A percentile compares a stretch with the other conserved stretches of the same genome.
Evolutionary conservation across 441 rosid genomes (phyloP).

Genomic region (Pelargonium myrrhifolium): DNA sequence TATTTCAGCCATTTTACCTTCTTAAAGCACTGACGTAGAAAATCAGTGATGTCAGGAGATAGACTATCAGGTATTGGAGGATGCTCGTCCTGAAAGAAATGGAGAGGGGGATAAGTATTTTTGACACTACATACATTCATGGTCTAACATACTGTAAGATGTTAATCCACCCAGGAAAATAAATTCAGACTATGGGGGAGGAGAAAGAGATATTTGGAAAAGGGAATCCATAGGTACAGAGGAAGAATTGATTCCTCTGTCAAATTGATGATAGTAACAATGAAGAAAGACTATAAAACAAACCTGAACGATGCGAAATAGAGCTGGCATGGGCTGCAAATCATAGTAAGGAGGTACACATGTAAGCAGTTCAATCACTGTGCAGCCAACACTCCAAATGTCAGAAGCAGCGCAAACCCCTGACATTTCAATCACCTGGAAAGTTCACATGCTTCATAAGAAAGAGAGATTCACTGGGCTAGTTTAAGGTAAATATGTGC

Average conservation of each 20-base stretch:
- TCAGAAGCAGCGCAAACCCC: constrained; percentile 99
- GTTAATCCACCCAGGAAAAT: constrained; percentile 9
- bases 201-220: neutral
- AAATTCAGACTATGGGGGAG: neutral
- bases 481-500: neutral
- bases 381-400: constrained; percentile 99
- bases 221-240: constrained; percentile 5
- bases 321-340: constrained; percentile 99
- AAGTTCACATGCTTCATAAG: constrained; percentile 20
- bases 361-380: constrained; percentile 92
- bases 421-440: constrained; percentile 97
- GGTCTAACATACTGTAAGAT: constrained; percentile 1
- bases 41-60: constrained; percentile 91
- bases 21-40: constrained; percentile 87
- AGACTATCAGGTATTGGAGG: constrained; percentile 98
- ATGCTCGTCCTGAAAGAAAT: constrained; percentile 59
- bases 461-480: constrained; percentile 15
- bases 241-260: constrained; percentile 13
- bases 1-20: constrained; percentile 46
- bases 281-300: constrained; percentile 14
- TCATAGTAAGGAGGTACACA: constrained; percentile 98
- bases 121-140: neutral
- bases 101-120: neutral
- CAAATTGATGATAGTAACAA: constrained; percentile 8
- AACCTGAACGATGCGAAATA: constrained; percentile 99